Evolutionary conservation across 345 rosid genomes (phyloP), one percentile per base, ranked within the genome.

Genomic region (Hibiscus tridactylites): DNA sequence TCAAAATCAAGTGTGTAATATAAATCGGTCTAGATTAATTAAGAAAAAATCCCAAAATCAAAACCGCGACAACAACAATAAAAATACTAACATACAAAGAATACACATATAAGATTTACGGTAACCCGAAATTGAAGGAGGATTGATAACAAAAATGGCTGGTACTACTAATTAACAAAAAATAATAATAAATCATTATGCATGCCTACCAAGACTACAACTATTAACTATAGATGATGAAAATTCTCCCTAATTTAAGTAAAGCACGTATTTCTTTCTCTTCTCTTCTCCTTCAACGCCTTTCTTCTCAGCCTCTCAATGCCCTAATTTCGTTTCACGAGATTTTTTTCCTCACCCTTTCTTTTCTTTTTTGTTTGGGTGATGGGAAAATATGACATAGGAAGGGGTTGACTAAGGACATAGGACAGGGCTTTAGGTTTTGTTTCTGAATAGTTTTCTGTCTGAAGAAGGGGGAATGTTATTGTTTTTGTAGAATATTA

Each of bases 61-160:
- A 28, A 2, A 28, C 0, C 1, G 3, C 3, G 3, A 28, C 3
- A 3, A 28, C 0, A 21, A 21, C 24, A 21, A 21, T 0, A 21
- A 21, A 21, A 21, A 21, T 21, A 21, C 1, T 21, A 21, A 21
- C 24, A 21, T 21, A 21, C 24, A 21, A 21, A 21, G 24, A 21
- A 21, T 21, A 21, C 24, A 21, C 24, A 21, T 21, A 21, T 21
- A 21, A 21, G 24, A 21, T 21, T 21, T 21, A 21, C 24, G 24
- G 91, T 81, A 84, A 85, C 72, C 88, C 94, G 87, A 49, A 75
- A 81, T 16, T 77, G 3, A 57, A 76, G 92, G 88, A 9, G 65
- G 42, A 37, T 31, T 46, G 5, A 9, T 28, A n/a, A 28, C 13
- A 19, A 6, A 64, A 21, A 46, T 60, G 73, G 65, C 73, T 9